Percentiles rank a stretch among this genome's conserved stretches.
phyloP scores from a whole-genome alignment of 1,139 yeast species.

The Sugiyamaella neomexicana region DNA sequence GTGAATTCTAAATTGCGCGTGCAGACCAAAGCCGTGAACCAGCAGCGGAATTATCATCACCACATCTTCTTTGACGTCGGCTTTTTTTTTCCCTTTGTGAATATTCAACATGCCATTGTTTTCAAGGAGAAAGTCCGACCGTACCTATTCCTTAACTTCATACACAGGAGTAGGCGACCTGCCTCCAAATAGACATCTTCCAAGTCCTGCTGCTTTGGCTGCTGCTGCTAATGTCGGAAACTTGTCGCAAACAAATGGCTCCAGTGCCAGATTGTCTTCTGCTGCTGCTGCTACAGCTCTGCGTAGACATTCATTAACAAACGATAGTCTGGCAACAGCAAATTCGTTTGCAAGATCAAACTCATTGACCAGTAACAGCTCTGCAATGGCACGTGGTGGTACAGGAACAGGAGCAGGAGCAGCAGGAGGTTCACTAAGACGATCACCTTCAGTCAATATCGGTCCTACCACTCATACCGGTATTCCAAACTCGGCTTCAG shows the following conservation, averaged over 20 bases:
- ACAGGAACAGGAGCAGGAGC: too few species aligned
- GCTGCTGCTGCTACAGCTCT: conserved; percentile 44
- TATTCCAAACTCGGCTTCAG: not conserved
- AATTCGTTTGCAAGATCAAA: conserved; percentile 22
- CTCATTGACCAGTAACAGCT: conserved; percentile 10
- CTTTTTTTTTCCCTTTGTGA: too few species aligned
- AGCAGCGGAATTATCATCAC: too few species aligned
- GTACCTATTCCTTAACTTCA: conserved; percentile 36
- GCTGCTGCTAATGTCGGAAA: conserved; percentile 47
- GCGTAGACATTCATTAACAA: conserved; percentile 40
- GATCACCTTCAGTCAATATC: not conserved
- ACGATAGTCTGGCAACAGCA: conserved; percentile 30
- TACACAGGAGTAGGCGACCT: conserved; percentile 37
- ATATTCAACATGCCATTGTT: conserved; percentile 11
- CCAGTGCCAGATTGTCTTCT: conserved; percentile 21
- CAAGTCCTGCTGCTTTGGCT: conserved; percentile 43
- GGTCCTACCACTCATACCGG: conserved; percentile 1
- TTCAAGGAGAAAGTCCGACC: conserved; percentile 31
- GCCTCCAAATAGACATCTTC: conserved; percentile 32
- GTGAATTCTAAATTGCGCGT: too few species aligned
- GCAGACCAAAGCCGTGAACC: too few species aligned
- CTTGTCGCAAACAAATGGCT: conserved; percentile 12
- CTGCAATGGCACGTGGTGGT: not conserved
- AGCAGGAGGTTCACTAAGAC: not conserved
- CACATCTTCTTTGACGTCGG: too few species aligned